Percentiles rank a stretch among this genome's conserved stretches.
phyloP scores from a whole-genome alignment of 192 early-diverging fungal genomes.

The Linnemannia elongata region DNA sequence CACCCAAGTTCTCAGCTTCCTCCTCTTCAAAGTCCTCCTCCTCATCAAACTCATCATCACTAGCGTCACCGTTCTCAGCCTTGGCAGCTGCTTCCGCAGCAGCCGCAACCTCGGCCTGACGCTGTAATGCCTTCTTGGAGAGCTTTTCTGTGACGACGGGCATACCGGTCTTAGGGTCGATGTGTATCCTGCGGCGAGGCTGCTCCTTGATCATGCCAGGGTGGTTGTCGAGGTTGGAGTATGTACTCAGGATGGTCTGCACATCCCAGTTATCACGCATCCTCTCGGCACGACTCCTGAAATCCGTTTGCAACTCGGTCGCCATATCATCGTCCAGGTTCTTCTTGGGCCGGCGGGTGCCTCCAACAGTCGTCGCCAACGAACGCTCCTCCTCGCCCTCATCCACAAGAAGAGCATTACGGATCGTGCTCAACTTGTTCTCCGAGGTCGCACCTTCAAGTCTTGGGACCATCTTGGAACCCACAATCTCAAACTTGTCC shows the following conservation, averaged over 20 bases:
- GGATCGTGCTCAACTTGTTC: slow-evolving; percentile 73
- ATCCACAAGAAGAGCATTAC: slow-evolving; percentile 65
- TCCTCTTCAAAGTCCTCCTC: slow-evolving; percentile 54
- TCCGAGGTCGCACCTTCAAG: slow-evolving; percentile 73
- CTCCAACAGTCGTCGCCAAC: slow-evolving; percentile 43
- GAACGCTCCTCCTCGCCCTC: slow-evolving; percentile 57
- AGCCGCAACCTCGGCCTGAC: slow-evolving; percentile 32
- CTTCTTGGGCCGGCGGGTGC: slow-evolving; percentile 56
- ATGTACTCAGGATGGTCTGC: slow-evolving; percentile 90
- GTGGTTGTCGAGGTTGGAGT: slow-evolving; percentile 96
- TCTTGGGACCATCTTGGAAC: slow-evolving; percentile 74
- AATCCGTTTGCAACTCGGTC: slow-evolving; percentile 62
- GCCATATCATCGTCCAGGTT: slow-evolving; percentile 67
- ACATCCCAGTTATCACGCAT: slow-evolving; percentile 89
- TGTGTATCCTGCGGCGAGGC: slow-evolving; percentile 68
- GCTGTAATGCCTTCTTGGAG: slow-evolving; percentile 50
- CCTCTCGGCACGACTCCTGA: slow-evolving; percentile 48
- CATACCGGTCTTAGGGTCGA: slow-evolving; percentile 81
- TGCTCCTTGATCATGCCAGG: slow-evolving; percentile 84
- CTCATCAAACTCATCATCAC: slow-evolving; percentile 52
- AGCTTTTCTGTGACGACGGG: slow-evolving; percentile 71
- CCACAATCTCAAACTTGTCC: slow-evolving; percentile 81
- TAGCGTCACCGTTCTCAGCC: slow-evolving; percentile 44
- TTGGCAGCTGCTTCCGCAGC: slow-evolving; percentile 44
- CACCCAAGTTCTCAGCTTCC: slow-evolving; percentile 74